A percentile compares a stretch with the other conserved stretches of the same genome.
Evolutionary conservation across 495 filamentous ascomycete genomes (phyloP).

Genomic region (Letharia lupina): DNA sequence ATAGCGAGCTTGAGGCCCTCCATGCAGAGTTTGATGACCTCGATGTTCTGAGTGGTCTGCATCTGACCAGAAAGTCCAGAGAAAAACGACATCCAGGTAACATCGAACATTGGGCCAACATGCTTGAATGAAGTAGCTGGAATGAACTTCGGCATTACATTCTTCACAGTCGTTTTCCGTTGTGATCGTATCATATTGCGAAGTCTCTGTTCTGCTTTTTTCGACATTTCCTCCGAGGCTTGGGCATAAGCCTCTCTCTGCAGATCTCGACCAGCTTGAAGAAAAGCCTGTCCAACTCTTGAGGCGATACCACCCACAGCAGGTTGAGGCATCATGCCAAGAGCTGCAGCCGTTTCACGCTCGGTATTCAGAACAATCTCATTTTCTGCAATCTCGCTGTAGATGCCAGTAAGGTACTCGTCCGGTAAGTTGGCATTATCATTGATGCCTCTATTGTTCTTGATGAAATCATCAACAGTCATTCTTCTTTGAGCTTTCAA

Average conservation of each 20-base stretch:
- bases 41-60: slow-evolving; percentile 83
- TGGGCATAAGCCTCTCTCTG: slow-evolving; percentile 90
- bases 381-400: slow-evolving; percentile 79
- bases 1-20: slow-evolving; percentile 93
- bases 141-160: slow-evolving; percentile 68
- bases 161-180: slow-evolving; percentile 60
- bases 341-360: slow-evolving; percentile 72
- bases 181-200: slow-evolving; percentile 83
- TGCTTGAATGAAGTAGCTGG: slow-evolving; percentile 88
- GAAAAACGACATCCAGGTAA: slow-evolving; percentile 98
- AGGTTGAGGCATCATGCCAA: slow-evolving; percentile 51
- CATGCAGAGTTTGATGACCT: slow-evolving; percentile 83
- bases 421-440: slow-evolving; percentile 89
- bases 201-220: slow-evolving; percentile 80
- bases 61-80: slow-evolving; percentile 84
- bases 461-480: slow-evolving; percentile 95
- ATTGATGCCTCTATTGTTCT: slow-evolving; percentile 98
- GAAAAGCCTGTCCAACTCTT: slow-evolving; percentile 79
- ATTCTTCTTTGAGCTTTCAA: slow-evolving; percentile 76
- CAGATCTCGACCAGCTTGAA: slow-evolving; percentile 81
- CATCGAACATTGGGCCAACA: slow-evolving; percentile 97
- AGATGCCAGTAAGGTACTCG: slow-evolving; percentile 84
- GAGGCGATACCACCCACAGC: slow-evolving; percentile 67
- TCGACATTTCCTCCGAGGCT: slow-evolving; percentile 90
- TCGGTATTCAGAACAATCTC: slow-evolving; percentile 95